phyloP scores from a whole-genome alignment of 345 rosid genomes.

The Populus pruinosa region DNA sequence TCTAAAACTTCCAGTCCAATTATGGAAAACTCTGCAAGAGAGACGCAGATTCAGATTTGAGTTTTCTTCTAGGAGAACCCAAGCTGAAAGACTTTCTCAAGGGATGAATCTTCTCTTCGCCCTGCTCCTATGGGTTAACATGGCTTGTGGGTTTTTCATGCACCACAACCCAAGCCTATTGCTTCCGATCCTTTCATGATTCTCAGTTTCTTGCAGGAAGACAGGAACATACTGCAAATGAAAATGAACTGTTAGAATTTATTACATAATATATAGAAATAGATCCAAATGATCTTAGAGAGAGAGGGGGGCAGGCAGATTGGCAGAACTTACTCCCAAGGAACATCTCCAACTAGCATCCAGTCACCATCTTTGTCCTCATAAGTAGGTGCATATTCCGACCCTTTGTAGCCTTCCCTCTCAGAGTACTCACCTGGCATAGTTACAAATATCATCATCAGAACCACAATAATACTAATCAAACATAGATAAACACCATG shows the following conservation, averaged over 20 bases:
- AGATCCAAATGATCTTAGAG: not conserved
- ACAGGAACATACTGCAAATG: slow-evolving; percentile 70
- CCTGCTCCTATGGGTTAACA: slow-evolving; percentile 13
- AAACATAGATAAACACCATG: not conserved
- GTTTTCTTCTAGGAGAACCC: slow-evolving; percentile 40
- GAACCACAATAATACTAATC: not conserved
- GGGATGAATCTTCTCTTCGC: not conserved
- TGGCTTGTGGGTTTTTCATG: slow-evolving; percentile 17
- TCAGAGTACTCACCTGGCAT: slow-evolving; percentile 16
- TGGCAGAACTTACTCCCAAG: slow-evolving; percentile 16
- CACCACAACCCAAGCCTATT: slow-evolving; percentile 66
- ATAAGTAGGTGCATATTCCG: slow-evolving; percentile 22
- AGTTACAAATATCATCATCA: not conserved
- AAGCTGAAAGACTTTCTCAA: slow-evolving; percentile 27
- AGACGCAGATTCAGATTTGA: slow-evolving; percentile 22
- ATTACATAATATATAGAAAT: not conserved
- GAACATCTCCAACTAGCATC: slow-evolving; percentile 28
- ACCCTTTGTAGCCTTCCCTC: slow-evolving; percentile 26
- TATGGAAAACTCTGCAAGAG: not conserved
- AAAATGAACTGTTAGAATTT: not conserved
- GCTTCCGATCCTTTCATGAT: slow-evolving; percentile 86
- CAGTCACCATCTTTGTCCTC: slow-evolving; percentile 26
- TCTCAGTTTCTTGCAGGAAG: slow-evolving; percentile 77
- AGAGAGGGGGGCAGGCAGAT: too few species aligned
- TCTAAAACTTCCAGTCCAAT: slow-evolving; percentile 10